These are phyloP conservation scores for Lasiosphaeria miniovina DNA, from an alignment of 495 filamentous ascomycete genomes.

Conservation along the genomic window DNA sequence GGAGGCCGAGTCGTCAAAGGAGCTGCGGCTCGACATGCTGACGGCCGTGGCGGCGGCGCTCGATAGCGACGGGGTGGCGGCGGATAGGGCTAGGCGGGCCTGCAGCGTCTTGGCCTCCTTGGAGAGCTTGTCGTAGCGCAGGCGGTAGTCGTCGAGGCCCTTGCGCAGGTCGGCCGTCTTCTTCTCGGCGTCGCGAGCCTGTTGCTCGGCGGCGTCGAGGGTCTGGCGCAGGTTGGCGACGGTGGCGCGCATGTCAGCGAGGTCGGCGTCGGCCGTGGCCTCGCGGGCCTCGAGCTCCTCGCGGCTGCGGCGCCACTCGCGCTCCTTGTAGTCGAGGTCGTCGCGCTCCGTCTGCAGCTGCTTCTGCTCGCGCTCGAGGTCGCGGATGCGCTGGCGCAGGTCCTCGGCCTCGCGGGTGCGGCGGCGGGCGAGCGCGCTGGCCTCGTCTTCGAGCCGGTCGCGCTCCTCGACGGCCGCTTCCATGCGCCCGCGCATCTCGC, in stretches of 20 bases:
- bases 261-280: slow-evolving; percentile 66
- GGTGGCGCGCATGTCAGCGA: slow-evolving; percentile 68
- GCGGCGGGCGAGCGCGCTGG: slow-evolving; percentile 69
- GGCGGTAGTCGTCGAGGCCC: slow-evolving; percentile 71
- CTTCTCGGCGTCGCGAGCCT: slow-evolving; percentile 75
- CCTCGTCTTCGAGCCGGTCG: slow-evolving; percentile 88
- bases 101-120: slow-evolving; percentile 55
- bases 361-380: slow-evolving; percentile 72
- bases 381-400: slow-evolving; percentile 69
- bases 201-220: slow-evolving; percentile 82
- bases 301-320: slow-evolving; percentile 61
- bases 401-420: slow-evolving; percentile 85
- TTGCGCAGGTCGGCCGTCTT: slow-evolving; percentile 73
- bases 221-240: slow-evolving; percentile 76
- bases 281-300: slow-evolving; percentile 71
- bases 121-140: slow-evolving; percentile 72
- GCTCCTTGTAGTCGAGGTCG: slow-evolving; percentile 61
- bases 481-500: slow-evolving; percentile 87
- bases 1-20: slow-evolving; percentile 53
- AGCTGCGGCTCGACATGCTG: slow-evolving; percentile 35
- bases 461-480: slow-evolving; percentile 87
- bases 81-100: slow-evolving; percentile 27
- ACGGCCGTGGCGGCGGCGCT: slow-evolving; percentile 13
- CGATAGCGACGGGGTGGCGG: slow-evolving; percentile 11
- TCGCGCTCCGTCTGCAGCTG: slow-evolving; percentile 70